Evolutionary conservation across 2,329 filamentous ascomycete species (phyloP), one percentile per base, ranked within the genome.

Genomic region (Mariannaea elegans): DNA sequence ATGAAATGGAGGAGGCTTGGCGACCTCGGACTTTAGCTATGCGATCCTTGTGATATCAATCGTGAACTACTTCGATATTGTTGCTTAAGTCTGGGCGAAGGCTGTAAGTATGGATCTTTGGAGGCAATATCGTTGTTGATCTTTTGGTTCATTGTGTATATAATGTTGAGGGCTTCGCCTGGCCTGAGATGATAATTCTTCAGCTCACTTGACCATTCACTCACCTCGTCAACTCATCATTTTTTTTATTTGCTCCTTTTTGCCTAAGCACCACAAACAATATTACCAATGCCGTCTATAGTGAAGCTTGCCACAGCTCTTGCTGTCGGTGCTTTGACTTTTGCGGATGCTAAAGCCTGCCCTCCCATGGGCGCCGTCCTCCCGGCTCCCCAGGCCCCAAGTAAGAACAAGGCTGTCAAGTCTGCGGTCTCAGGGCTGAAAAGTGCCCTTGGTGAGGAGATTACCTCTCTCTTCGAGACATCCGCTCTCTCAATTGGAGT

Each of bases 311-410:
- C 56, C 32, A 39, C 56, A 23, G 62, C 47, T 1, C 10, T 65
- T 24, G 67, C 67, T 48, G 55, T 62, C 12, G 38, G 64, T 6
- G 42, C 48, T 1, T 27, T 68, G 12, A 7, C 55, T 7, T n/a
- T 71, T 21, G 41, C 65, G 14, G 66, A 74, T 24, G 74, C 73
- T n/a, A 73, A 76, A 48, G 62, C 65, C 5, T 81, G 78, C 18
- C 77, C 78, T n/a, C 78, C 78, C 24, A 71, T 81, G n/a, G 78
- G 78, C 4, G 68, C 76, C 10, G 77, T 80, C 39, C 67, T 80
- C 7, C 78, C 76, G 7, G 71, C 75, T 14, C 77, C 78, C 1
- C 70, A 65, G 23, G 61, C 63, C 7, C 78, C 77, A 3, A 67
- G 75, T 31, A 41, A 65, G n/a, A 72, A 74, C 48, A 48, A 62